Evolutionary conservation across 139 green algal species (phyloP).

Genomic region (Zygnema circumcarinatum): DNA sequence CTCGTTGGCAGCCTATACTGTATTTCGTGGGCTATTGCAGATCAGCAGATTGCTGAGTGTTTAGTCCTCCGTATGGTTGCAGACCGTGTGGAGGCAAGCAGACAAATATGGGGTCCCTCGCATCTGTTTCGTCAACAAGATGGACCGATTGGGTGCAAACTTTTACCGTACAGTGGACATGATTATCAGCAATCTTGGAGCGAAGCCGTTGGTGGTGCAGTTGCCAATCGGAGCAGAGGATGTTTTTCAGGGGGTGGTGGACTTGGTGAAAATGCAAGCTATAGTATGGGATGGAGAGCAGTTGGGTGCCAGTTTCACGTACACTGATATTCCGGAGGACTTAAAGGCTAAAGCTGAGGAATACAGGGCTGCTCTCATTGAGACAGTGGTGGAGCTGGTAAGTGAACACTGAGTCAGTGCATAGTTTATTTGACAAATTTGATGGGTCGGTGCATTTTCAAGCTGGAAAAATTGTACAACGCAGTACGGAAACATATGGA

Average conservation of each 20-base stretch:
- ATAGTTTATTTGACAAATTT: too few species aligned
- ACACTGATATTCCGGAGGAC: constrained; percentile 86
- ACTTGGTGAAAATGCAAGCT: constrained; percentile 97
- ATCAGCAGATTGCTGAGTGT: too few species aligned
- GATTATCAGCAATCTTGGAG: constrained; percentile 87
- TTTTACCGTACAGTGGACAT: constrained; percentile 85
- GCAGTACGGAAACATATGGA: too few species aligned
- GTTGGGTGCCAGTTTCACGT: constrained; percentile 78
- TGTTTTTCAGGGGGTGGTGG: constrained; percentile 89
- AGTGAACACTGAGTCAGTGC: background rate
- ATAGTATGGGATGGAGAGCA: constrained; percentile 93
- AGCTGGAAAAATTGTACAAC: too few species aligned
- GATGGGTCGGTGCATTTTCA: too few species aligned
- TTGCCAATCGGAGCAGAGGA: constrained; percentile 95
- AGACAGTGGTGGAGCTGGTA: constrained; percentile 87
- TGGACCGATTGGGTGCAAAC: constrained; percentile 98
- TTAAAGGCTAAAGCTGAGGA: constrained; percentile 82
- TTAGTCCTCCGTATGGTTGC: too few species aligned
- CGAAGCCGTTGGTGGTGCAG: constrained; percentile 79
- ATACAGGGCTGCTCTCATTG: constrained; percentile 89
- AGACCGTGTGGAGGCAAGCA: constrained; percentile 96
- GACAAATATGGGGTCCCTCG: constrained; percentile 96
- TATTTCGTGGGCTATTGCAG: too few species aligned
- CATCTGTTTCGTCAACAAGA: constrained; percentile 99
- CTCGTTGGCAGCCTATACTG: too few species aligned